Evolutionary conservation across 345 rosid species (phyloP).

Genomic region (Brassica napus): Da-Ae NC_063450.1:28224501-28225000

Average conservation of each 20-base stretch:
- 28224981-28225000: not conserved
- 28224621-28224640: no score
- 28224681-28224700: slow-evolving; percentile 52
- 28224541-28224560: no score
- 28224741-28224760: slow-evolving; percentile 60
- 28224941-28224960: not conserved
- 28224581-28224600: no score
- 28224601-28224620: no score
- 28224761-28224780: not conserved
- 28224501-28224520: no score
- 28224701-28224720: slow-evolving; percentile 83
- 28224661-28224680: no score
- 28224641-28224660: no score
- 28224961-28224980: not conserved
- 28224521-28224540: no score
- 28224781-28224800: not conserved
- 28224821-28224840: slow-evolving; percentile 55
- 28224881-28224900: no score
- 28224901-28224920: no score
- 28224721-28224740: slow-evolving; percentile 76
- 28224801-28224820: slow-evolving; percentile 51
- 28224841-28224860: slow-evolving; percentile 77
- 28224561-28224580: no score
- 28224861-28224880: slow-evolving; percentile 53
- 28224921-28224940: not conserved